These are phyloP conservation scores for Ogataea trehalophila DNA, from an alignment of 805 yeast genomes.

Conservation along the genomic window DNA sequence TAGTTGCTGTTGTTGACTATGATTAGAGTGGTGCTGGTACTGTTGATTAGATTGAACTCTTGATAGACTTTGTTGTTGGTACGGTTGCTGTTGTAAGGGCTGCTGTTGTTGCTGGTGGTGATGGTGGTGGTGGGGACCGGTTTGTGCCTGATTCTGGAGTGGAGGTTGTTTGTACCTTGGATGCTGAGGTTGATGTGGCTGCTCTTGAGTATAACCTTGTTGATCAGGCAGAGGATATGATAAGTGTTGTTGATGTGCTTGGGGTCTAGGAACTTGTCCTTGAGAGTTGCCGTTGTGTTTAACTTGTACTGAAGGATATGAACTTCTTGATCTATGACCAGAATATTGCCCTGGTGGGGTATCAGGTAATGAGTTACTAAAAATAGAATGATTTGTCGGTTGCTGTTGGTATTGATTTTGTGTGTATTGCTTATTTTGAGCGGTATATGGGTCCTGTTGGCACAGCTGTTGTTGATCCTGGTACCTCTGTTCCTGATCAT, in stretches of 20 bases:
- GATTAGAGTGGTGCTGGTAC: not conserved
- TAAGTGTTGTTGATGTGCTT: too few relatives aligned
- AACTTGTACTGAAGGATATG: too few relatives aligned
- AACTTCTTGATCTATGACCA: too few relatives aligned
- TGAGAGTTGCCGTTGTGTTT: too few relatives aligned
- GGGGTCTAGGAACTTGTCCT: too few relatives aligned
- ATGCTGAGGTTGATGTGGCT: too few relatives aligned
- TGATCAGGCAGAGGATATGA: too few relatives aligned
- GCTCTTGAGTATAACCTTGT: not conserved
- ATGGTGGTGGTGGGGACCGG: conserved; percentile 1
- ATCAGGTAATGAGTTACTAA: too few relatives aligned
- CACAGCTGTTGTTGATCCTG: not conserved
- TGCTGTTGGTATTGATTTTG: too few relatives aligned
- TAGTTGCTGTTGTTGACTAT: not conserved
- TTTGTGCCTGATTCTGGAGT: conserved; percentile 1
- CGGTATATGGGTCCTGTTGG: not conserved
- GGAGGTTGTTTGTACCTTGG: conserved; percentile 9
- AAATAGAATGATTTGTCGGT: too few relatives aligned
- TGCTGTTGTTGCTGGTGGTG: conserved; percentile 2
- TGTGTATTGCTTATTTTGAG: too few relatives aligned
- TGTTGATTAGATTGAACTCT: not conserved
- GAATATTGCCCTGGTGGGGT: too few relatives aligned
- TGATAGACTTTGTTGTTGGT: conserved; percentile 1
- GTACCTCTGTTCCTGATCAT: conserved; percentile 2
- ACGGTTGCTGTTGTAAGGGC: not conserved